A percentile compares a stretch with the other conserved stretches of the same genome.
phyloP scores from a whole-genome alignment of 2,329 filamentous ascomycete species.

The Stenocarpella maydis region DNA sequence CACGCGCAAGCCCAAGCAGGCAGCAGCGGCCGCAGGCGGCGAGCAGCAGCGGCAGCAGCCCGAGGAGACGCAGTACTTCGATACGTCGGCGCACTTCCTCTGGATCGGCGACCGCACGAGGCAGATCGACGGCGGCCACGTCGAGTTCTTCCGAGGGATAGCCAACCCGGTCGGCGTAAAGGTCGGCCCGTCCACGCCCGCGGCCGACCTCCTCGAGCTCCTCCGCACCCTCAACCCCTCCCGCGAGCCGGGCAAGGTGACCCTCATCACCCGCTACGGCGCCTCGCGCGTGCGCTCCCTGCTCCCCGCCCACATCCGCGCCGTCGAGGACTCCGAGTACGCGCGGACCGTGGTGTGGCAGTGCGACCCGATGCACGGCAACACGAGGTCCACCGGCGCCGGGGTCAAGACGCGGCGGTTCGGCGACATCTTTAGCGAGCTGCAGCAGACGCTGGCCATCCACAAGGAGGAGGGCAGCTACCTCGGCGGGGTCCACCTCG shows the following conservation, averaged over 20 bases:
- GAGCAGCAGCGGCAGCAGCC: slow-evolving; percentile 39
- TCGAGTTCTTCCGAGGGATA: slow-evolving; percentile 97
- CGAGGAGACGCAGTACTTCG: slow-evolving; percentile 76
- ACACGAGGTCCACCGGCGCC: slow-evolving; percentile 71
- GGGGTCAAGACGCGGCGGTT: slow-evolving; percentile 95
- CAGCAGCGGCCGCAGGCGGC: slow-evolving; percentile 32
- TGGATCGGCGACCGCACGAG: slow-evolving; percentile 98
- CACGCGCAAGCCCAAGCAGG: background rate
- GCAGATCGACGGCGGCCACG: slow-evolving; percentile 90
- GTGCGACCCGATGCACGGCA: slow-evolving; percentile 98
- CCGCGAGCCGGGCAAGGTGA: slow-evolving; percentile 89
- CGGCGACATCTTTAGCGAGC: slow-evolving; percentile 86
- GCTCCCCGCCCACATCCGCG: slow-evolving; percentile 85
- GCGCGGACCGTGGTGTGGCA: slow-evolving; percentile 83
- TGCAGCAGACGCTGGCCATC: slow-evolving; percentile 82
- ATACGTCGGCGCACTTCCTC: slow-evolving; percentile 95
- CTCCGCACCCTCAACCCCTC: slow-evolving; percentile 86
- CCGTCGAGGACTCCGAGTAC: slow-evolving; percentile 82
- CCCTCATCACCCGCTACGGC: slow-evolving; percentile 94
- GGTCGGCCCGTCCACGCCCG: slow-evolving; percentile 85
- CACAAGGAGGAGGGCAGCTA: slow-evolving; percentile 86
- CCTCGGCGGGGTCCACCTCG: slow-evolving; percentile 92
- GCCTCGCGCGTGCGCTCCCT: slow-evolving; percentile 77
- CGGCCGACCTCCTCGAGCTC: slow-evolving; percentile 77
- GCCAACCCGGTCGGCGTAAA: slow-evolving; percentile 97